Base-by-base conservation (phyloP, 345 rosid genomes). In the Syzygium grande region DNA sequence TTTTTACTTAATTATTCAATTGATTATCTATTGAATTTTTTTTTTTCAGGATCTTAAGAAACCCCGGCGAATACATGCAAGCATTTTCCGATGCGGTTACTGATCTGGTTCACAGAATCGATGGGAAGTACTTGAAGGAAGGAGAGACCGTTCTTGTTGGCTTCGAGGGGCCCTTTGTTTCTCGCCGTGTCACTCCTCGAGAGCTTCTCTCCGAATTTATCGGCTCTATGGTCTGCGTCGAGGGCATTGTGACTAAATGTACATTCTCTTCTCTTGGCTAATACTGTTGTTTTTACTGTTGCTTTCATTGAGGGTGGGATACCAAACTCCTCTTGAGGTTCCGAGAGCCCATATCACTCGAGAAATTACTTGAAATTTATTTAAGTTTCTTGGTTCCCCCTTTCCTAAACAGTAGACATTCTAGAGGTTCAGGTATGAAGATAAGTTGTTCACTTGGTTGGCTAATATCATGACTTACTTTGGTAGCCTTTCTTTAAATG, bases 241-340 rank as follows among this genome's bases (percentile, higher is more conserved):
- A 95, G 85, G 99, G 99, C 88, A 98, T 98, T 88, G 93, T 98
- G 89, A 96, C 99, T 22, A 98, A 98, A 94, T 98, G 99, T 96
- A 95, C 46, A 52, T 55, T 84, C 85, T 79, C 59, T 55, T 84
- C 85, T 79, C 59, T 68, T 58, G 41, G 52, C 22, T 21, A 12
- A 51, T 52, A 17, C 85, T 19, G 9, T 17, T 17, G 43, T 41
- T 52, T n/a, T 13, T 52, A 59, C 83, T 73, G 83, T 73, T 73
- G 27, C 49, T 38, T 73, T 61, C 73, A 61, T 13, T 61, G 73
- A 61, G 68, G 68, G 30, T 11, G 68, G 46, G 25, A 34, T 68
- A 9, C 79, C 79, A 68, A 68, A 68, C 79, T 17, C 79, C 79
- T 68, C 8, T 38, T 38, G 83, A 17, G 80, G 49, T 38, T 73